These are phyloP conservation scores for Ogataea parapolymorpha DNA, from an alignment of 805 yeast genomes.

Conservation along the genomic window DNA sequence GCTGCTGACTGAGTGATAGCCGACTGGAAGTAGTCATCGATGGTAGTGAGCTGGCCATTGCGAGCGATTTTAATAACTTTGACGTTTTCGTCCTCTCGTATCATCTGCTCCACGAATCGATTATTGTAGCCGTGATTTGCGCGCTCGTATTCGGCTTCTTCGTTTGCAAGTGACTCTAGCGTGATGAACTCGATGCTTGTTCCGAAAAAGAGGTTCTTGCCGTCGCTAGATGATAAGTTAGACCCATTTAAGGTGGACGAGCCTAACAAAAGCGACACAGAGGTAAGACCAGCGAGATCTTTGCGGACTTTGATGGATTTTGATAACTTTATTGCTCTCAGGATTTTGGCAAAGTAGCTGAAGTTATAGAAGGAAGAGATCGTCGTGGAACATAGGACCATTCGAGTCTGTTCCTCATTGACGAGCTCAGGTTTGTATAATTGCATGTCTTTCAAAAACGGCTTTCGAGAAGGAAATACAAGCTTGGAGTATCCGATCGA, in stretches of 20 bases:
- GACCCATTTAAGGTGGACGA: slow-evolving; percentile 10
- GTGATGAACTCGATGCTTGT: slow-evolving; percentile 32
- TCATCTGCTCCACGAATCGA: slow-evolving; percentile 28
- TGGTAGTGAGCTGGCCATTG: slow-evolving; percentile 27
- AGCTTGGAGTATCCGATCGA: slow-evolving; percentile 66
- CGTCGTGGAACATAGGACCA: slow-evolving; percentile 25
- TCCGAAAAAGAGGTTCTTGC: slow-evolving; percentile 22
- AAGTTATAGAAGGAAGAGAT: slow-evolving; percentile 51
- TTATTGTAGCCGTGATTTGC: slow-evolving; percentile 27
- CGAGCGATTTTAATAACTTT: slow-evolving; percentile 26
- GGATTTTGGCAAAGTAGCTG: slow-evolving; percentile 42
- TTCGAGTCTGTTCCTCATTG: slow-evolving; percentile 1
- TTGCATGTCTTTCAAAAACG: slow-evolving; percentile 59
- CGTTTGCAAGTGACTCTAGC: slow-evolving; percentile 26
- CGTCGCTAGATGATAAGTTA: slow-evolving; percentile 8
- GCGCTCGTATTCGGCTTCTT: slow-evolving; percentile 13
- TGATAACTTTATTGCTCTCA: slow-evolving; percentile 48
- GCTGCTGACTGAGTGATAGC: not conserved
- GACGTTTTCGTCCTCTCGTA: slow-evolving; percentile 33
- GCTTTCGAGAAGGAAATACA: slow-evolving; percentile 58
- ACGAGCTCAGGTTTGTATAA: slow-evolving; percentile 30
- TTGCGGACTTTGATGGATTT: slow-evolving; percentile 52
- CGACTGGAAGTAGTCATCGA: slow-evolving; percentile 30
- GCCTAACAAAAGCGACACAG: slow-evolving; percentile 27
- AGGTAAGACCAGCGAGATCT: slow-evolving; percentile 46